phyloP scores from a whole-genome alignment of 2,329 filamentous ascomycete species.

The Thielaviopsis punctulata region DNA sequence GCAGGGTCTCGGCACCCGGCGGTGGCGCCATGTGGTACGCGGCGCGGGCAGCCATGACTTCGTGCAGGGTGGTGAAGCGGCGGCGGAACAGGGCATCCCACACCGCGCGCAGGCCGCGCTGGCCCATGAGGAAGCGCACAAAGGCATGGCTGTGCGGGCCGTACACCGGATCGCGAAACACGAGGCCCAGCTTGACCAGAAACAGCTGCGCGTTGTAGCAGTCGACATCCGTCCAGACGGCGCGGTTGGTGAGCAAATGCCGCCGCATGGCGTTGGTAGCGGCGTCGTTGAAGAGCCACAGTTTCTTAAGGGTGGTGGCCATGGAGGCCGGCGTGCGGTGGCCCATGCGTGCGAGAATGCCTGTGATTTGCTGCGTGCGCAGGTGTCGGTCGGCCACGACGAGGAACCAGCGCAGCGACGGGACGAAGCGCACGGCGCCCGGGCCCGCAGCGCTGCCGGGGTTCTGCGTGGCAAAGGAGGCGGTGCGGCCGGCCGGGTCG shows the following conservation, averaged over 20 bases:
- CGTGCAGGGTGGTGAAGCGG: slow-evolving; percentile 28
- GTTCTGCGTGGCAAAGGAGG: slow-evolving; percentile 16
- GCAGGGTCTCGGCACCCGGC: slow-evolving; percentile 15
- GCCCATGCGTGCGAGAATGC: slow-evolving; percentile 38
- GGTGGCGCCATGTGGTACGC: slow-evolving; percentile 36
- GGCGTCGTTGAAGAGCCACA: slow-evolving; percentile 60
- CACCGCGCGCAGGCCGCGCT: slow-evolving; percentile 36
- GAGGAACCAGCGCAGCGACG: slow-evolving; percentile 48
- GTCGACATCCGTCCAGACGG: slow-evolving; percentile 40
- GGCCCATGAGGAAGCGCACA: slow-evolving; percentile 41
- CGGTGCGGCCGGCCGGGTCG: slow-evolving; percentile 37
- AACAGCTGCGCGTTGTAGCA: slow-evolving; percentile 47
- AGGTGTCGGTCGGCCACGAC: slow-evolving; percentile 45
- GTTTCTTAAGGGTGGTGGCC: slow-evolving; percentile 36
- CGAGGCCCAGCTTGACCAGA: slow-evolving; percentile 55
- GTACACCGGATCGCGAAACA: slow-evolving; percentile 45
- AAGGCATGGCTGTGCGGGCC: slow-evolving; percentile 33
- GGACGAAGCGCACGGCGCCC: slow-evolving; percentile 31
- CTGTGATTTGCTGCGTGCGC: slow-evolving; percentile 44
- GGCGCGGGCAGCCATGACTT: slow-evolving; percentile 39
- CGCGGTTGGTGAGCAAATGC: slow-evolving; percentile 32
- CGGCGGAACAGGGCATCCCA: slow-evolving; percentile 42
- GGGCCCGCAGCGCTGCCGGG: slow-evolving; percentile 6
- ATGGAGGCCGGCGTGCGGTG: slow-evolving; percentile 35
- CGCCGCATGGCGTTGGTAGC: slow-evolving; percentile 37